A percentile compares a stretch with the other conserved stretches of the same genome.
These are phyloP conservation scores for Tricholoma terreum DNA, from an alignment of 768 basidiomycete genomes.

Conservation along the genomic window DNA sequence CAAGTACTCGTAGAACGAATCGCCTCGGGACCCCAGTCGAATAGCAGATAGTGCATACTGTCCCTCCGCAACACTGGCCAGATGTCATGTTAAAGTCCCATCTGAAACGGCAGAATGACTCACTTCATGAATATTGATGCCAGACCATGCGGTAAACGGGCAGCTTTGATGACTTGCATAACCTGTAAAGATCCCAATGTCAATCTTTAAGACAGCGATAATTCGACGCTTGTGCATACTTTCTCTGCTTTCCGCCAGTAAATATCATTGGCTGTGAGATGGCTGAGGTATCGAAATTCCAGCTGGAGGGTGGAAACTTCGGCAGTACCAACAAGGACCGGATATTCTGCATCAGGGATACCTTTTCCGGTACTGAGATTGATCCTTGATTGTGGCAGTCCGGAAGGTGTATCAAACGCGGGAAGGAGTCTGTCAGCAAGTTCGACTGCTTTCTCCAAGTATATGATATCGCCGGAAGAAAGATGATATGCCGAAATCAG, in stretches of 20 bases:
- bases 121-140: constrained; percentile 86
- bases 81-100: background rate
- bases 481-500: constrained; percentile 84
- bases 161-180: constrained; percentile 67
- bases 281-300: constrained; percentile 85
- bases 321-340: constrained; percentile 69
- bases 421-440: constrained; percentile 85
- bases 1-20: constrained; percentile 92
- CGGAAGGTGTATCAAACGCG: constrained; percentile 77
- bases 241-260: constrained; percentile 84
- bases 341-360: constrained; percentile 55
- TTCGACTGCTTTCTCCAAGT: constrained; percentile 74
- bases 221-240: constrained; percentile 34
- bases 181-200: constrained; percentile 27
- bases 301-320: constrained; percentile 89
- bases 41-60: constrained; percentile 63
- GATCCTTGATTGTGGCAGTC: constrained; percentile 76
- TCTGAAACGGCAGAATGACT: constrained; percentile 2
- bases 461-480: constrained; percentile 62
- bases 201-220: background rate
- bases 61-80: constrained; percentile 35
- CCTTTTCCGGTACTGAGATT: constrained; percentile 68
- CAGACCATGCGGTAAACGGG: constrained; percentile 65
- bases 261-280: constrained; percentile 68
- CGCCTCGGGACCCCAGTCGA: constrained; percentile 86